Conservation (phyloP, 2,329 filamentous ascomycete genomes). For the Ramularia collo-cygni region DNA sequence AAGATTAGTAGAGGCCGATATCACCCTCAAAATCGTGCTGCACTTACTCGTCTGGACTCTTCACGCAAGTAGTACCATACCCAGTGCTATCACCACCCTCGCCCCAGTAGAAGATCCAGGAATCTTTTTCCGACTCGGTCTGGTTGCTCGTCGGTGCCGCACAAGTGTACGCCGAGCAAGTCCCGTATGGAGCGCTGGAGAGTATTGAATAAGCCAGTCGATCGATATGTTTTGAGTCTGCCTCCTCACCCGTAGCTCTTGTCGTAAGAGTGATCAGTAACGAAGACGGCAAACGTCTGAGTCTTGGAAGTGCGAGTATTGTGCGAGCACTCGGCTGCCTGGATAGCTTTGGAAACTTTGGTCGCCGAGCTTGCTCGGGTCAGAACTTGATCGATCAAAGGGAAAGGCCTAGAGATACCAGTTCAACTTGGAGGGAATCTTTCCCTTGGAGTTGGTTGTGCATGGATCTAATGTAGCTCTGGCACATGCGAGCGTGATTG, state of each 20-base stretch:
- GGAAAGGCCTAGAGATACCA: too few relatives aligned
- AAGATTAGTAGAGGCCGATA: too few relatives aligned
- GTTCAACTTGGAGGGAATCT: constrained; percentile 23
- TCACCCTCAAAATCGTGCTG: too few relatives aligned
- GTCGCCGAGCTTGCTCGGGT: constrained; percentile 23
- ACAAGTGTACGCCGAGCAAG: constrained; percentile 40
- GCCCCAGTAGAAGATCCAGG: constrained; percentile 37
- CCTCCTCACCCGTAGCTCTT: constrained; percentile 29
- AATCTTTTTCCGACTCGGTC: constrained; percentile 29
- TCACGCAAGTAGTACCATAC: constrained; percentile 32
- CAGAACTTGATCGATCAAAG: too few relatives aligned
- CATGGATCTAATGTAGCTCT: constrained; percentile 33
- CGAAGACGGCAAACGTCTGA: constrained; percentile 37
- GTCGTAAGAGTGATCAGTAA: constrained; percentile 43
- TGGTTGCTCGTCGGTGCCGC: constrained; percentile 27
- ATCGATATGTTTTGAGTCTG: constrained; percentile 27
- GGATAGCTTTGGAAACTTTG: constrained; percentile 33
- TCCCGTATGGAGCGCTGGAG: constrained; percentile 43
- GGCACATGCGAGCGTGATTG: constrained; percentile 14
- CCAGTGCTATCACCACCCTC: constrained; percentile 26
- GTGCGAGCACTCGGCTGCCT: constrained; percentile 38
- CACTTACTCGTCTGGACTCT: constrained; percentile 25
- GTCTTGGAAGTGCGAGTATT: constrained; percentile 33
- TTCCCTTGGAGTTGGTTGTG: constrained; percentile 33
- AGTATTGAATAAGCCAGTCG: constrained; percentile 39